Base-by-base conservation (phyloP, 768 basidiomycete species). In the Boletus vinaceobasis region DNA sequence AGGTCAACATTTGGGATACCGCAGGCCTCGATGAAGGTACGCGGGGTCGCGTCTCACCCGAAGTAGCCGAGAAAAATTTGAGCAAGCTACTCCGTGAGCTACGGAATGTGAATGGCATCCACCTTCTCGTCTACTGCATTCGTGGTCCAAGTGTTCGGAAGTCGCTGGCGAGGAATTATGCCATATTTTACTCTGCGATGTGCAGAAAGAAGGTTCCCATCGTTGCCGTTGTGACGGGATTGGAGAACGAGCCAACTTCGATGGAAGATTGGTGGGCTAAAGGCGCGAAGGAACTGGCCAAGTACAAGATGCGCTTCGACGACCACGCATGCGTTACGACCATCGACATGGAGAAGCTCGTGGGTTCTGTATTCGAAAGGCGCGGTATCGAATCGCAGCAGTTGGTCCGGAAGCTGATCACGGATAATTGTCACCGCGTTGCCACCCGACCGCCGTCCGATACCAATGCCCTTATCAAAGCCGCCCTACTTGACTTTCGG, bases 261-360 rank as follows among this genome's bases (percentile, higher is more conserved):
- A 74, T 74, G 67, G 67, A 68, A 1, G 57, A 59, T 42, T 78
- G 77, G 77, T 78, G 75, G 77, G 36, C 29, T 5, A 53, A 49
- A 42, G 76, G 76, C 48, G 60, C 70, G 46, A 56, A 56, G 36
- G 58, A 57, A 2, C 69, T 79, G 48, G 61, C 57, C 40, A 53
- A 44, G 29, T 60, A 71, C 45, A 65, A 65, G 29, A 79, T 78
- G 64, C 52, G 55, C 39, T 76, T 77, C n/a, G 55, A 66, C 19
- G 71, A 64, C 8, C 69, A 74, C n/a, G 78, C 74, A 17, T 78
- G 78, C 53, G 67, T 78, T 48, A 77, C 75, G 4, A 72, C 75
- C 21, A 63, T 71, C 14, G 56, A 58, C 38, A 56, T 48, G 57
- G n/a, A 33, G 9, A 62, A 48, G 35, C n/a, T 51, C 31, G 42